Evolutionary conservation across 345 rosid species (phyloP), one percentile per base, ranked within the genome.

Genomic region (Ceriops zippeliana): DNA sequence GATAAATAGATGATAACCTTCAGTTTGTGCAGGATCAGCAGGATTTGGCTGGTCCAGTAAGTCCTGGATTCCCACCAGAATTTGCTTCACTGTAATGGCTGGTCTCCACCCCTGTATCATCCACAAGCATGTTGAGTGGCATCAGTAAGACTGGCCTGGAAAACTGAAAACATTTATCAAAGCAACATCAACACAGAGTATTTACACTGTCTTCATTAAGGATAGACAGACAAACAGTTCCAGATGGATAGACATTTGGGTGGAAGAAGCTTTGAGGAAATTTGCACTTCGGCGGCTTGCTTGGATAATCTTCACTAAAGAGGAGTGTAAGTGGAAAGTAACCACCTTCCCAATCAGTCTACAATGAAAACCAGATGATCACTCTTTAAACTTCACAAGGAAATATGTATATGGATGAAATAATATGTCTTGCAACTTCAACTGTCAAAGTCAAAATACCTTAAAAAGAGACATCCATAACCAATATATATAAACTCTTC

Each of bases 301-400:
- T 74, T 6, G 78, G 78, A 68, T 74, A 74, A 34, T 74, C 78
- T 51, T 74, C 78, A 63, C 73, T 74, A 52, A 74, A 74, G 73
- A 63, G 63, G 28, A 74, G 73, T 3, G 78, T 74, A 30, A 74
- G 73, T 1, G 78, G 78, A 28, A 74, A 74, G 30, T 57, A 74
- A 34, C 78, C 78, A 49, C 78, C 78, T 61, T 74, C 78, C 78
- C 78, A 74, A 52, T 74, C 78, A 62, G 78, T 74, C 78, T 74
- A 58, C 64, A 74, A 54, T 26, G 17, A 24, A 56, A 56, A 42
- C 4, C 46, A 38, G 10, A 38, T 11, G 15, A 38, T 38, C 46
- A 38, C 1, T 42, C 19, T 42, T 42, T 13, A 42, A 42, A 17
- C 5, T 3, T 42, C 16, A 22, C 30, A 24, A 56, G 22, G 27